Conservation (phyloP, 2,329 filamentous ascomycete genomes). For the Davidsoniella neocaledoniae region DNA sequence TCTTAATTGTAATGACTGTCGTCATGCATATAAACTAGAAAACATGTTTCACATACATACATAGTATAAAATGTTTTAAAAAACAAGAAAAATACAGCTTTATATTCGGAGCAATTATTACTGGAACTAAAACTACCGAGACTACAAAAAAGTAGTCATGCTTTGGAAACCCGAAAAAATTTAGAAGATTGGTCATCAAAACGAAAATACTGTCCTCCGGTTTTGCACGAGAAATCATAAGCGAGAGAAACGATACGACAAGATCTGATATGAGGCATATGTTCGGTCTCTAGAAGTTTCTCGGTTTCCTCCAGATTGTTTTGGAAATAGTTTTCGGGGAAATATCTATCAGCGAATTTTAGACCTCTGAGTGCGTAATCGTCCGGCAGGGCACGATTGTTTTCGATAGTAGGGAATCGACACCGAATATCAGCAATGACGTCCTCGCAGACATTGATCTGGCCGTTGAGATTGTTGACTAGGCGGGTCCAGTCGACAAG, state of each 20-base stretch:
- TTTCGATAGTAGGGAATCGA: conserved; percentile 1
- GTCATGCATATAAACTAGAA: too few species aligned
- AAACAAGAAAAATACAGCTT: too few species aligned
- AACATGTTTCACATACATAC: too few species aligned
- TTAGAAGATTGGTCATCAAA: too few species aligned
- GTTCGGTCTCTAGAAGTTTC: conserved; percentile 28
- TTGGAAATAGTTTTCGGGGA: conserved; percentile 41
- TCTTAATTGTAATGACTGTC: too few species aligned
- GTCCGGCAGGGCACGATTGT: conserved; percentile 39
- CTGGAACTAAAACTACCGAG: too few species aligned
- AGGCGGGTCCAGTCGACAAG: conserved; percentile 37
- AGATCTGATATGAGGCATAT: not conserved
- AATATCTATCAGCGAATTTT: conserved; percentile 41
- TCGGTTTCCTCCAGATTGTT: conserved; percentile 51
- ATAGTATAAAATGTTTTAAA: too few species aligned
- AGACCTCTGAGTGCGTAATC: conserved; percentile 52
- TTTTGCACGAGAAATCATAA: too few species aligned
- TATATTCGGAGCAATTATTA: too few species aligned
- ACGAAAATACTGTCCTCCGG: too few species aligned
- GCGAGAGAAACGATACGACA: not conserved
- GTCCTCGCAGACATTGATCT: conserved; percentile 14
- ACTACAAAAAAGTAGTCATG: too few species aligned
- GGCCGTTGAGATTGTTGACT: conserved; percentile 23
- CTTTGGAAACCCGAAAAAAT: too few species aligned
- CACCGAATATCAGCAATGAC: not conserved